phyloP scores from a whole-genome alignment of 768 basidiomycete species.

The Rhodotorula kratochvilovae region DNA sequence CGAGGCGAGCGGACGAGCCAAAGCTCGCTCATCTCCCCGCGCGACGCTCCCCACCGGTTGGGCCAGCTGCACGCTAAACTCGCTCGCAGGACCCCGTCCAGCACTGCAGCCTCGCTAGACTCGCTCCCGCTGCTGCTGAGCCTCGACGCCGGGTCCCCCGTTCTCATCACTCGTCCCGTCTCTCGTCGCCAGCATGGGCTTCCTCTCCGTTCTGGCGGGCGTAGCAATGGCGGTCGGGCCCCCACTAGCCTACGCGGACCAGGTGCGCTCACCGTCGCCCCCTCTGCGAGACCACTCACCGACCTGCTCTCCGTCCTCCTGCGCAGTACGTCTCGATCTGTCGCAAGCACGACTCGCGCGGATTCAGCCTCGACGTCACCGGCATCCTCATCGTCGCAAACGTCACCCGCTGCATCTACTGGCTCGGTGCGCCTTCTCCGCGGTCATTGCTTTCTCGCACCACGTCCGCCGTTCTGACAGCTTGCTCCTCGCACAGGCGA shows the following conservation, averaged over 20 bases:
- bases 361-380: conserved; percentile 36
- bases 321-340: conserved; percentile 35
- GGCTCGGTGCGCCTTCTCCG: conserved; percentile 3
- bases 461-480: not conserved
- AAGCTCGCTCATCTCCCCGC: not conserved
- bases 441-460: not conserved
- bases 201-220: conserved; percentile 2
- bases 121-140: too few relatives aligned
- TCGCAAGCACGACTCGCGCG: conserved; percentile 26
- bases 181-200: conserved; percentile 5
- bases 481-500: conserved; percentile 6
- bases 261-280: not conserved
- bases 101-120: too few relatives aligned
- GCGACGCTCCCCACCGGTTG: not conserved
- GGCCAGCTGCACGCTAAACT: too few relatives aligned
- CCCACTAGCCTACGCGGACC: conserved; percentile 34
- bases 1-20: too few relatives aligned
- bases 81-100: too few relatives aligned
- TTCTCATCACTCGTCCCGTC: not conserved
- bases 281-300: not conserved
- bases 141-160: not conserved
- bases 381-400: conserved; percentile 40
- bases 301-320: not conserved
- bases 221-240: conserved; percentile 34
- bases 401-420: conserved; percentile 31